Evolutionary conservation across 495 filamentous ascomycete species (phyloP).

Genomic region (Penicillium canescens): DNA sequence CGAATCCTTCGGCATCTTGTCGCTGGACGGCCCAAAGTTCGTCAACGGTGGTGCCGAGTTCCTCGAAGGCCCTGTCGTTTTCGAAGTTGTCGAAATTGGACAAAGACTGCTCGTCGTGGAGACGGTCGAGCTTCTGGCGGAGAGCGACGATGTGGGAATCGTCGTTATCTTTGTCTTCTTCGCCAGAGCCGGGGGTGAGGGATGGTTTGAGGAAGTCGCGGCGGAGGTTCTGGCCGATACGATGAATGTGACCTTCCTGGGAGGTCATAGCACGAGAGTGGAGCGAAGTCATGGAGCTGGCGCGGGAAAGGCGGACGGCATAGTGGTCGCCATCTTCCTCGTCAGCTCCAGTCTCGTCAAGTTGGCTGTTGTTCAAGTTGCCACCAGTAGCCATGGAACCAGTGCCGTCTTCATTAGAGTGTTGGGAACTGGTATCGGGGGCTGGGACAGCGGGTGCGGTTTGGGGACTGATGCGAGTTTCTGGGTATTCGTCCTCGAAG

Average conservation of each 20-base stretch:
- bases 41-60: slow-evolving; percentile 56
- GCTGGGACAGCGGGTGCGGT: slow-evolving; percentile 13
- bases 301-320: slow-evolving; percentile 57
- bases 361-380: slow-evolving; percentile 31
- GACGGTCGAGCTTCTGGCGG: slow-evolving; percentile 60
- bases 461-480: slow-evolving; percentile 61
- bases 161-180: slow-evolving; percentile 50
- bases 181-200: slow-evolving; percentile 27
- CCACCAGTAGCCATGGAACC: slow-evolving; percentile 32
- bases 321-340: slow-evolving; percentile 53
- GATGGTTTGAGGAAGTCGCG: slow-evolving; percentile 61
- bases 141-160: slow-evolving; percentile 59
- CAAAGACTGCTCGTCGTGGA: slow-evolving; percentile 58
- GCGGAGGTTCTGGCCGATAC: slow-evolving; percentile 78
- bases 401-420: slow-evolving; percentile 41
- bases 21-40: slow-evolving; percentile 52
- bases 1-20: slow-evolving; percentile 61
- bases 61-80: slow-evolving; percentile 58
- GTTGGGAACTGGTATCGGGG: slow-evolving; percentile 38
- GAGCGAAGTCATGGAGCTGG: slow-evolving; percentile 77
- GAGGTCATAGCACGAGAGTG: slow-evolving; percentile 75
- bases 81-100: slow-evolving; percentile 56
- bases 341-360: slow-evolving; percentile 42
- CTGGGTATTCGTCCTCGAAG: slow-evolving; percentile 95
- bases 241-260: slow-evolving; percentile 88